phyloP scores from a whole-genome alignment of 148 eudicot genomes.

The Rhododendron simsii region DNA sequence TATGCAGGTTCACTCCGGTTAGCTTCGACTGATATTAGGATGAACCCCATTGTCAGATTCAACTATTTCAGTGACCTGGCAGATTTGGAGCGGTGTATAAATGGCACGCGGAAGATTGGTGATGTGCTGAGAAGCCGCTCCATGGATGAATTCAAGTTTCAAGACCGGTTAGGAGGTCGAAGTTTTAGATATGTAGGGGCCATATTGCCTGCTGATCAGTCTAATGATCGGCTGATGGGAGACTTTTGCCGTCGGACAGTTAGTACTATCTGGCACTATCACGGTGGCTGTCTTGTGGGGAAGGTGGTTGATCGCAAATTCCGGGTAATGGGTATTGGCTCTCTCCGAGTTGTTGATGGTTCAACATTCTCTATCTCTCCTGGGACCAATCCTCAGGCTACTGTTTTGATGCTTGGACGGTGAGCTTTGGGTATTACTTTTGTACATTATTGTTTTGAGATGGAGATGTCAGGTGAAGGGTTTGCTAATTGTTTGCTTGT shows the following conservation, averaged over 20 bases:
- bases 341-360: conserved; percentile 78
- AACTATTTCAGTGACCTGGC: conserved; percentile 72
- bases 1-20: conserved; percentile 47
- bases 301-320: conserved; percentile 74
- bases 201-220: conserved; percentile 52
- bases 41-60: conserved; percentile 66
- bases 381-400: conserved; percentile 97
- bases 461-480: background rate
- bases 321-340: conserved; percentile 54
- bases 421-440: conserved; percentile 14
- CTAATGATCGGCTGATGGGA: conserved; percentile 50
- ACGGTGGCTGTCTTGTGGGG: conserved; percentile 89
- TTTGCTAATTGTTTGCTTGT: background rate
- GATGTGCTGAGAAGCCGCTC: conserved; percentile 53
- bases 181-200: conserved; percentile 79
- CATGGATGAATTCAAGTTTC: conserved; percentile 64
- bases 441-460: background rate
- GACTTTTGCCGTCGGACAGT: conserved; percentile 72
- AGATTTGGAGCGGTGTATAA: conserved; percentile 70
- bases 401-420: conserved; percentile 90
- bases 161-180: conserved; percentile 36
- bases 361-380: conserved; percentile 70
- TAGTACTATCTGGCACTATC: conserved; percentile 93
- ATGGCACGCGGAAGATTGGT: conserved; percentile 64
- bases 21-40: conserved; percentile 66